A percentile compares a stretch with the other conserved stretches of the same genome.
Evolutionary conservation across 192 early-diverging fungal genomes (phyloP).

Genomic region (Phlyctochytrium arcticum): DNA sequence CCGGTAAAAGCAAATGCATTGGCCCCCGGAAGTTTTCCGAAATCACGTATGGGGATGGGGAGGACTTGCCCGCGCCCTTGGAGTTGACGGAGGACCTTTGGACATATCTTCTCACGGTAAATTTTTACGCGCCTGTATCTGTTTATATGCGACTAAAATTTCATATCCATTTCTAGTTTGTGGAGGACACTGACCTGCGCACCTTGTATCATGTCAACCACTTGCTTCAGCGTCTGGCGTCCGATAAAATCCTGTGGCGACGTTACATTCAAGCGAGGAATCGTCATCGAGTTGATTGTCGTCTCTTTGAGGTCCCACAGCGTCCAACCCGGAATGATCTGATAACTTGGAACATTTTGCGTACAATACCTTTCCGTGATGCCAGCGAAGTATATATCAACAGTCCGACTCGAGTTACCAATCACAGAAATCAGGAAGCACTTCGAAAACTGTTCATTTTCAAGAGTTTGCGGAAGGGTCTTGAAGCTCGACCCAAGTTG

Average conservation of each 20-base stretch:
- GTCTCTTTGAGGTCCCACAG: slow-evolving; percentile 15
- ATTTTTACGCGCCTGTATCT: background rate
- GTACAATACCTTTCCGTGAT: slow-evolving; percentile 3
- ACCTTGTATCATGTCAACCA: slow-evolving; percentile 6
- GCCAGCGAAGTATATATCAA: slow-evolving; percentile 8
- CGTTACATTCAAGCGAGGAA: slow-evolving; percentile 5
- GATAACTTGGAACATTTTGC: slow-evolving; percentile 14
- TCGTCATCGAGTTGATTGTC: slow-evolving; percentile 5
- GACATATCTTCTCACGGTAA: slow-evolving; percentile 6
- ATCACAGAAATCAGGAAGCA: background rate
- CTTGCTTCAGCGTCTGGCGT: slow-evolving; percentile 6
- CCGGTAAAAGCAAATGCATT: background rate
- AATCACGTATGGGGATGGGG: background rate
- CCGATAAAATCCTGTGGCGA: slow-evolving; percentile 22
- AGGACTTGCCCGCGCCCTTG: background rate
- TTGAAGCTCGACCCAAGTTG: background rate
- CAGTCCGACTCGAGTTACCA: background rate
- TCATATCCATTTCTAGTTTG: slow-evolving; percentile 10
- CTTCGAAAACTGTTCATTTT: slow-evolving; percentile 13
- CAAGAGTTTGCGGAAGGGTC: background rate
- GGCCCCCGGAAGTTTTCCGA: background rate
- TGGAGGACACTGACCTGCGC: slow-evolving; percentile 29
- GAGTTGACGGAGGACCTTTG: slow-evolving; percentile 1
- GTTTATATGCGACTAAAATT: background rate
- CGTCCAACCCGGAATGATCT: slow-evolving; percentile 19